These are phyloP conservation scores for Populus ilicifolia DNA, from an alignment of 345 rosid genomes.

Conservation along the genomic window DNA sequence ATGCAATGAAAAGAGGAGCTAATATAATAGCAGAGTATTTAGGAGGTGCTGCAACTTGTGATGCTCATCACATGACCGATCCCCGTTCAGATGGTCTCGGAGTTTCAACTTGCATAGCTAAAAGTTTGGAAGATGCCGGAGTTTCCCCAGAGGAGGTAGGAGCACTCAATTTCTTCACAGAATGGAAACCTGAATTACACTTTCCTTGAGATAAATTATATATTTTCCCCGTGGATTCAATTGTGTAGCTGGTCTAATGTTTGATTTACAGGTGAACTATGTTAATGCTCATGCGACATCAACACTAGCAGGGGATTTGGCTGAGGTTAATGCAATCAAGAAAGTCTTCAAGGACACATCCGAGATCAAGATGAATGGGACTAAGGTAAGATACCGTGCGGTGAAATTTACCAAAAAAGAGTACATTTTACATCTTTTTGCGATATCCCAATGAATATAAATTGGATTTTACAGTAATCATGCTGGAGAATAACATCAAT, in stretches of 20 bases:
- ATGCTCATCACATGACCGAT: conserved; percentile 71
- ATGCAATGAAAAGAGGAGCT: conserved; percentile 64
- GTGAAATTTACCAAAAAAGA: too few relatives aligned
- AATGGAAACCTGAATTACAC: background rate
- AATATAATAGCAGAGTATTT: conserved; percentile 60
- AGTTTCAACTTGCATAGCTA: conserved; percentile 57
- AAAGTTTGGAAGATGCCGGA: conserved; percentile 58
- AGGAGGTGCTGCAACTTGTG: conserved; percentile 62
- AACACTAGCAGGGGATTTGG: conserved; percentile 66
- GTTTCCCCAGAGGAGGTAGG: conserved; percentile 71
- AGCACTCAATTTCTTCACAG: background rate
- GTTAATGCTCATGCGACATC: conserved; percentile 70
- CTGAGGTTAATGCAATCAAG: conserved; percentile 67
- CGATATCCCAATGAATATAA: background rate
- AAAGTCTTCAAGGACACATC: conserved; percentile 59
- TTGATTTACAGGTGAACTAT: conserved; percentile 49
- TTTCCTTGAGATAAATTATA: background rate
- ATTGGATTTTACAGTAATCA: background rate
- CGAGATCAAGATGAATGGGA: conserved; percentile 66
- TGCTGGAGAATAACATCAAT: background rate
- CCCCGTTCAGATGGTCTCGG: conserved; percentile 60
- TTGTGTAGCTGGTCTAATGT: background rate
- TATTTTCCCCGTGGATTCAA: background rate
- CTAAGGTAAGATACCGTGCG: conserved; percentile 38
- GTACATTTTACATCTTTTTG: too few relatives aligned